A percentile compares a stretch with the other conserved stretches of the same genome.
Conservation (phyloP, 495 filamentous ascomycete genomes). For the Massariosphaeria phaeospora region DNA sequence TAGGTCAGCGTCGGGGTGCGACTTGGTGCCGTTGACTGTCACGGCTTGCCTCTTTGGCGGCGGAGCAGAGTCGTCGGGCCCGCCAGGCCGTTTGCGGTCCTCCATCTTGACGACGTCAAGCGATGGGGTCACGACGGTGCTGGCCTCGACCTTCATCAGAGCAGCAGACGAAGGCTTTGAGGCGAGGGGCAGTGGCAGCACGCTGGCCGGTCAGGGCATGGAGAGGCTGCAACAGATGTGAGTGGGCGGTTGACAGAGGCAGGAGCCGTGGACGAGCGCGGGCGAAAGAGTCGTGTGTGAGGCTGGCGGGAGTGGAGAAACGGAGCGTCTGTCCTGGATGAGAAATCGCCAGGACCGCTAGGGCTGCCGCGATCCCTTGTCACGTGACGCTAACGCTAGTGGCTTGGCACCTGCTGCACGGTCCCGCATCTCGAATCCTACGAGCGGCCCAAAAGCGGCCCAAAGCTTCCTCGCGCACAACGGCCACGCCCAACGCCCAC, state of each 20-base stretch:
- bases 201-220: conserved; percentile 15
- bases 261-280: neutral
- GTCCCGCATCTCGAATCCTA: too few species aligned
- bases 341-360: neutral
- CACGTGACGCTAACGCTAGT: too few species aligned
- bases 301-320: neutral
- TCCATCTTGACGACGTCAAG: conserved; percentile 85
- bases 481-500: neutral
- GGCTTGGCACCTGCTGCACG: too few species aligned
- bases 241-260: conserved; percentile 1
- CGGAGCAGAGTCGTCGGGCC: conserved; percentile 72
- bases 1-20: conserved; percentile 72
- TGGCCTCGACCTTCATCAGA: conserved; percentile 64
- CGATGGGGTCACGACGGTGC: conserved; percentile 63
- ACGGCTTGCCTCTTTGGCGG: conserved; percentile 80
- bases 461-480: neutral
- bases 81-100: conserved; percentile 87
- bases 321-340: neutral
- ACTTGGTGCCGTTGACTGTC: conserved; percentile 67
- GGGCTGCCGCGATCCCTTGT: too few species aligned
- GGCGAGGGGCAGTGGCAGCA: conserved; percentile 9
- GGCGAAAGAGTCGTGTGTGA: neutral
- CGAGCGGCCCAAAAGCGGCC: too few species aligned
- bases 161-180: conserved; percentile 15
- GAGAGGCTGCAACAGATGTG: neutral